phyloP scores from a whole-genome alignment of 441 rosid species.

The Syzygium syzygioides region DNA sequence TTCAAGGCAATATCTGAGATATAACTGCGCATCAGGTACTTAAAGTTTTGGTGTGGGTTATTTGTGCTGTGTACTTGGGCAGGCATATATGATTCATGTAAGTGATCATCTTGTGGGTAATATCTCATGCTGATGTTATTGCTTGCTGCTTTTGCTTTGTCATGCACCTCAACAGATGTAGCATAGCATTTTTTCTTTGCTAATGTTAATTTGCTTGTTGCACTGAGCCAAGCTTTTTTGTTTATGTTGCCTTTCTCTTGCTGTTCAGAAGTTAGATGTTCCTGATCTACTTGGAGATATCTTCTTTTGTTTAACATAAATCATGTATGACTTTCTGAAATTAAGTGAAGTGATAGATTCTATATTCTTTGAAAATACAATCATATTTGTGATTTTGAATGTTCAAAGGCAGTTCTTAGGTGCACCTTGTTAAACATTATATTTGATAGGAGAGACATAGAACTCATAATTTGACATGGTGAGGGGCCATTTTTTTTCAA shows the following conservation, averaged over 20 bases:
- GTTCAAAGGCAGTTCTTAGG: neutral
- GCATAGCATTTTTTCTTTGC: neutral
- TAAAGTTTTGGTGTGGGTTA: neutral
- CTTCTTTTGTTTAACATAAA: neutral
- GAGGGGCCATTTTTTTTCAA: neutral
- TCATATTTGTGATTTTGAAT: neutral
- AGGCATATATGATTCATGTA: neutral
- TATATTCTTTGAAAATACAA: neutral
- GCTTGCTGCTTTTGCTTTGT: neutral
- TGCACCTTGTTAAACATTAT: neutral
- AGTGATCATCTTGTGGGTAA: neutral
- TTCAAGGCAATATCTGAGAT: constrained; percentile 59
- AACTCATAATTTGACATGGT: neutral
- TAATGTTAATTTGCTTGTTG: neutral
- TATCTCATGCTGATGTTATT: neutral
- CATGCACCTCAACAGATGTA: neutral
- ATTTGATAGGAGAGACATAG: neutral
- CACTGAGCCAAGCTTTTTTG: neutral
- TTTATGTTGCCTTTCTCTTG: neutral
- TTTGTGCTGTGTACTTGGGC: neutral
- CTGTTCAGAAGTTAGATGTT: neutral
- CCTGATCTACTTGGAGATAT: neutral
- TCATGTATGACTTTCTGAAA: neutral
- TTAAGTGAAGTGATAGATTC: neutral
- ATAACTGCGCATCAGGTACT: constrained; percentile 2